These are phyloP conservation scores for Flaveria floridana DNA, from an alignment of 140 eudicot species.

Conservation along the genomic window DNA sequence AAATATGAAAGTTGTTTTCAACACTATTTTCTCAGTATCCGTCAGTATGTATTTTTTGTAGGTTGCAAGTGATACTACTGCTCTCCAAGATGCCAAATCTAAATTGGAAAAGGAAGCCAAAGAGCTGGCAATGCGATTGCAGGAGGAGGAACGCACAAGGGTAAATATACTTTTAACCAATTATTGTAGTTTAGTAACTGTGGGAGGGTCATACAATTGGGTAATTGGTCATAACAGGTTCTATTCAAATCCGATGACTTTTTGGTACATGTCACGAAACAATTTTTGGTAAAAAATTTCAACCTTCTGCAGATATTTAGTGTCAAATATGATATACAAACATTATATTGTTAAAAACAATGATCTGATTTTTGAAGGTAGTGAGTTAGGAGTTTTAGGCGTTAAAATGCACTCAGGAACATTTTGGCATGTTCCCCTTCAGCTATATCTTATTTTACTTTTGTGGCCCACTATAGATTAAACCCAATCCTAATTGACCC, in stretches of 20 bases:
- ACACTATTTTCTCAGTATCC: background rate
- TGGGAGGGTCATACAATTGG: background rate
- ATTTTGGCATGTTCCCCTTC: background rate
- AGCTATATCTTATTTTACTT: background rate
- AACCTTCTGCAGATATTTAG: background rate
- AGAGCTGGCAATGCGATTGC: slow-evolving; percentile 54
- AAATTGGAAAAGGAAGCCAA: slow-evolving; percentile 67
- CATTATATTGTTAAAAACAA: background rate
- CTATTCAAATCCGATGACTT: background rate
- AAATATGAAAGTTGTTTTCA: background rate
- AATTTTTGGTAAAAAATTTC: background rate
- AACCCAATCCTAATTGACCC: background rate
- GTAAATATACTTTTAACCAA: slow-evolving; percentile 31
- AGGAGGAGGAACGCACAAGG: slow-evolving; percentile 68
- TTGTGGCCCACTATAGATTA: background rate
- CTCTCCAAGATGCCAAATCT: slow-evolving; percentile 61
- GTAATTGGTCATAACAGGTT: background rate
- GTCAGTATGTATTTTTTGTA: slow-evolving; percentile 21
- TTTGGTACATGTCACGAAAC: background rate
- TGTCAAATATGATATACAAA: background rate
- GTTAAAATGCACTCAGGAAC: background rate
- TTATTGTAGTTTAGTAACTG: background rate
- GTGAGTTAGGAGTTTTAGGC: background rate
- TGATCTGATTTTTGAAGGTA: background rate
- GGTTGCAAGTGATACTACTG: slow-evolving; percentile 72